Evolutionary conservation across 257 asterid species (phyloP).

Genomic region (Linderniella brevidens): DNA sequence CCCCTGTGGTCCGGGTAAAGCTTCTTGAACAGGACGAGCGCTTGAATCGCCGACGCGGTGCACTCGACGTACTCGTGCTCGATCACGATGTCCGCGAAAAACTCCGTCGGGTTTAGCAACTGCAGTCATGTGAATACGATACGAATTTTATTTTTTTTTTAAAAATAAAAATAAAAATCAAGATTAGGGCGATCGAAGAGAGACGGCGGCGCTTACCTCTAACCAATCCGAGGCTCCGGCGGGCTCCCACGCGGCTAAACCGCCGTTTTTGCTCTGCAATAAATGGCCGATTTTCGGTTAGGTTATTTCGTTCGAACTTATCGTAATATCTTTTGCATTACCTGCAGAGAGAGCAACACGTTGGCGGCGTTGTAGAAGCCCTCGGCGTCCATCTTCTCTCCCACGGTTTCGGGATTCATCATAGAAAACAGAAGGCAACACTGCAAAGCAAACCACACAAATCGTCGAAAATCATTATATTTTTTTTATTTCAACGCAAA

Average conservation of each 20-base stretch:
- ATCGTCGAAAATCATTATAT: too few species aligned
- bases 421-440: constrained; percentile 69
- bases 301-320: too few species aligned
- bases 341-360: constrained; percentile 39
- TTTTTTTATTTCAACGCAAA: too few species aligned
- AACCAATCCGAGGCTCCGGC: constrained; percentile 75
- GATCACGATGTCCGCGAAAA: constrained; percentile 44
- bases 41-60: constrained; percentile 60
- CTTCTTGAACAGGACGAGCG: constrained; percentile 44
- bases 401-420: constrained; percentile 70
- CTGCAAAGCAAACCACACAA: constrained; percentile 14
- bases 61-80: constrained; percentile 86
- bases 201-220: constrained; percentile 31
- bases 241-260: constrained; percentile 93
- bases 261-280: constrained; percentile 72
- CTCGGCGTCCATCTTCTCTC: constrained; percentile 48
- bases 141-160: neutral
- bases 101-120: constrained; percentile 69
- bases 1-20: constrained; percentile 39
- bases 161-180: too few species aligned
- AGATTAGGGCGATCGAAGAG: too few species aligned
- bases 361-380: constrained; percentile 63
- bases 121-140: constrained; percentile 7
- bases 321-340: too few species aligned
- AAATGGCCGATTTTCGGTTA: too few species aligned